Conservation (phyloP, 1,139 yeast genomes). For the Hemisphaericaspora lyxosophila region DNA sequence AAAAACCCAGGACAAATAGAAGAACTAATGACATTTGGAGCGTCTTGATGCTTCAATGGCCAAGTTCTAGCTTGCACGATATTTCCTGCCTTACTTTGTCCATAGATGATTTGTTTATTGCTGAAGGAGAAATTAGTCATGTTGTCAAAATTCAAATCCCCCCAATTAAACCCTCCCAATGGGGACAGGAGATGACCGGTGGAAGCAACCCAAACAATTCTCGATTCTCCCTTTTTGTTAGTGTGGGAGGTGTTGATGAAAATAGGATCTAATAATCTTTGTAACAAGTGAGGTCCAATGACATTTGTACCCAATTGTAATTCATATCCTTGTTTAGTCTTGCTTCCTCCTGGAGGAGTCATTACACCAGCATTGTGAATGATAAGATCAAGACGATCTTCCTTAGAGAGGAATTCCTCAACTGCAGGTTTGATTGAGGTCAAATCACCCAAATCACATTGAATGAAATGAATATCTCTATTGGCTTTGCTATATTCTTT, state of each 20-base stretch:
- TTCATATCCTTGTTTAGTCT: constrained; percentile 11
- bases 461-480: constrained; percentile 7
- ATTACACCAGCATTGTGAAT: constrained; percentile 53
- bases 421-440: constrained; percentile 41
- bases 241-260: constrained; percentile 29
- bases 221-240: constrained; percentile 12
- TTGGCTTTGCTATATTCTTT: constrained; percentile 2
- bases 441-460: constrained; percentile 34
- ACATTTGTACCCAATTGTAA: constrained; percentile 42
- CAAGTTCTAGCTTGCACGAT: constrained; percentile 41
- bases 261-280: constrained; percentile 41
- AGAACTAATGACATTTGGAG: constrained; percentile 32
- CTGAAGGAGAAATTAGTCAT: background rate
- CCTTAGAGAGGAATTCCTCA: constrained; percentile 22
- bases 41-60: constrained; percentile 31
- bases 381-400: constrained; percentile 34
- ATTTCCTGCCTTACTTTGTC: constrained; percentile 49
- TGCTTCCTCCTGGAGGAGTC: constrained; percentile 32
- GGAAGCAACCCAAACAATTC: constrained; percentile 50
- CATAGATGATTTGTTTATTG: constrained; percentile 3
- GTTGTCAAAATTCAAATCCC: constrained; percentile 4
- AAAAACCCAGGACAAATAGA: constrained; percentile 46
- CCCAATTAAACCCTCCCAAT: constrained; percentile 16
- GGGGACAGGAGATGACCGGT: constrained; percentile 35
- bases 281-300: constrained; percentile 48